Base-by-base conservation (phyloP, 805 yeast species). In the Maudiozyma turicensis region DNA sequence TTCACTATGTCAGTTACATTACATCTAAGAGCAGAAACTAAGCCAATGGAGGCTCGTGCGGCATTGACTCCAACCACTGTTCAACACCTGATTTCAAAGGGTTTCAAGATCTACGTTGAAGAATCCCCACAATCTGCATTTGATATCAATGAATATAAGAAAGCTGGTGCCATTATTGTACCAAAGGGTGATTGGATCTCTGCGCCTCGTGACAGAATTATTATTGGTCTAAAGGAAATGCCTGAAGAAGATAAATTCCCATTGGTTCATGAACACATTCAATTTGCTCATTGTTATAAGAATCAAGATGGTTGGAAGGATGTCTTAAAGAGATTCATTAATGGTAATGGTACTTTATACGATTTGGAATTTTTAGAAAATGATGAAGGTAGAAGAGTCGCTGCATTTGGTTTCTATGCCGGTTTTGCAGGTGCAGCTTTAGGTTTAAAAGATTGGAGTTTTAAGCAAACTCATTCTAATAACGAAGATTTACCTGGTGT, bases 381-480 rank as follows among this genome's bases (percentile, higher is more conserved):
- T 66, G 96, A 85, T 59, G 82, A 80, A 63, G 98, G 98, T 35
- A 86, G 99, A 75, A 86, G 99, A 72, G 99, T 93, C 31, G 99
- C 99, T 43, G 99, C 99, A 8, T 93, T 93, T 66, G 99, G 99
- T n/a, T 93, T 80, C 75, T 91, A 91, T 68, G 99, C 99, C 43
- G 99, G 99, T n/a, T 93, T 93, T 67, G 99, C 98, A 6, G 99
- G 99, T 62, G 99, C 99, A 35, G 99, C 99, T 34, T 71, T 93
- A 49, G 99, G 99, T 61, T 75, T 91, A 46, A 80, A 80, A 67
- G 95, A 89, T 69, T 93, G 98, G 96, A 85, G 95, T 46, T 84
- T 85, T 72, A 91, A 91, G 69, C 91, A 86, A 68, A 69, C 81
- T 38, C 83, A 86, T 66, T 51, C 76, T 8, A 87, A 81, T 60